A percentile compares a stretch with the other conserved stretches of the same genome.
phyloP scores from a whole-genome alignment of 2,329 filamentous ascomycete species.

The Colletotrichum falcatum region DNA sequence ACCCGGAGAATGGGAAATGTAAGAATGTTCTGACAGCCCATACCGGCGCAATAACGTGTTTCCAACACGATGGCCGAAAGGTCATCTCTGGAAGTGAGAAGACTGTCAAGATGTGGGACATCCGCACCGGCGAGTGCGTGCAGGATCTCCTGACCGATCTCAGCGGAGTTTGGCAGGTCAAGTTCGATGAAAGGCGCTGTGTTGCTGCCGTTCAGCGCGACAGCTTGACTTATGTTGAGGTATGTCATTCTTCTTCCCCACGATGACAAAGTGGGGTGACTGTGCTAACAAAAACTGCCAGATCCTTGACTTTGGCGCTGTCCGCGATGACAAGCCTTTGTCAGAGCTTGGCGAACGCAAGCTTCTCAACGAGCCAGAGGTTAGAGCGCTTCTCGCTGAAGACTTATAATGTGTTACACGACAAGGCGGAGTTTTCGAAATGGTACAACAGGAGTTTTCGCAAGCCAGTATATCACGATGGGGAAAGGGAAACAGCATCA shows the following conservation, averaged over 20 bases:
- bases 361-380: slow-evolving; percentile 69
- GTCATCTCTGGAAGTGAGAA: slow-evolving; percentile 96
- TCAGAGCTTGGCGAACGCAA: slow-evolving; percentile 85
- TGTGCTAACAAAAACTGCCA: slow-evolving; percentile 51
- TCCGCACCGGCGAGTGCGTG: slow-evolving; percentile 89
- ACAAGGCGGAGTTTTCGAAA: slow-evolving; percentile 15
- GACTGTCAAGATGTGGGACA: slow-evolving; percentile 99
- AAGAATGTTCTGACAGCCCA: slow-evolving; percentile 92
- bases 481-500: slow-evolving; percentile 31
- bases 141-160: slow-evolving; percentile 93
- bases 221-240: slow-evolving; percentile 94
- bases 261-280: slow-evolving; percentile 43
- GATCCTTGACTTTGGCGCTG: slow-evolving; percentile 97
- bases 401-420: slow-evolving; percentile 45
- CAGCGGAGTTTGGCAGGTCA: slow-evolving; percentile 98
- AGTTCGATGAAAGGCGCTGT: slow-evolving; percentile 94
- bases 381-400: slow-evolving; percentile 63
- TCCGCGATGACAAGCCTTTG: slow-evolving; percentile 84
- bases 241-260: slow-evolving; percentile 59
- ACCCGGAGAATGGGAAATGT: slow-evolving; percentile 91
- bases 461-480: slow-evolving; percentile 32
- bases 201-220: slow-evolving; percentile 97
- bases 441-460: slow-evolving; percentile 29
- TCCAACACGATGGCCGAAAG: slow-evolving; percentile 96
- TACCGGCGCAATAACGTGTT: slow-evolving; percentile 97